These are phyloP conservation scores for Chenopodium berlandieri DNA, from an alignment of 148 eudicot species.

Conservation along the genomic window DNA sequence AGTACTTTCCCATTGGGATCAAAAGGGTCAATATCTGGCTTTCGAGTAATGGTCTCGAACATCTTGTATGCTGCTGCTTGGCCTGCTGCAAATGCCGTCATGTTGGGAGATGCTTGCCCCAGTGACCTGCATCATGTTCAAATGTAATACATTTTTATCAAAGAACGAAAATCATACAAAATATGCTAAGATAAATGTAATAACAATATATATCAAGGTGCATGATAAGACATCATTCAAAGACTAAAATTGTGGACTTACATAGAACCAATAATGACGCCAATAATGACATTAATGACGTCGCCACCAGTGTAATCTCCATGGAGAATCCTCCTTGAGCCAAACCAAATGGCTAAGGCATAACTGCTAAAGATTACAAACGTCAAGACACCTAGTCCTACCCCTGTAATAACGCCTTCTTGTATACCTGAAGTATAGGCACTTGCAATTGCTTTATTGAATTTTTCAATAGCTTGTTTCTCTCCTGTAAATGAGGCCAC, in stretches of 20 bases:
- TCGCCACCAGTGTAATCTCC: constrained; percentile 54
- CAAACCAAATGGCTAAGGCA: constrained; percentile 68
- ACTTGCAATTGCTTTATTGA: constrained; percentile 35
- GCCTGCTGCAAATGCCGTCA: constrained; percentile 61
- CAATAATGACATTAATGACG: constrained; percentile 51
- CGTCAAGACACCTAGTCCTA: constrained; percentile 46
- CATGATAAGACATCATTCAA: not conserved
- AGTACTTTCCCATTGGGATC: constrained; percentile 53
- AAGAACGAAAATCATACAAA: not conserved
- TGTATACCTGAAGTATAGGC: constrained; percentile 49
- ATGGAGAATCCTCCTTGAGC: constrained; percentile 52
- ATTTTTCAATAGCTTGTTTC: constrained; percentile 47
- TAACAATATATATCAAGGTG: not conserved
- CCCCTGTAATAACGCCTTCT: constrained; percentile 52
- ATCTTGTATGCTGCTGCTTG: constrained; percentile 69
- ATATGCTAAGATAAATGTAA: not conserved
- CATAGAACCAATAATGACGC: constrained; percentile 61
- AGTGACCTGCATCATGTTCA: constrained; percentile 39
- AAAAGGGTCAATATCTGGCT: constrained; percentile 57
- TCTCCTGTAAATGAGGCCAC: constrained; percentile 82
- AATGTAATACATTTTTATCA: too few relatives aligned
- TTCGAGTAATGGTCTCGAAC: constrained; percentile 67
- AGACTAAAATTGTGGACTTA: constrained; percentile 26
- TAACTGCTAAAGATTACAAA: constrained; percentile 39
- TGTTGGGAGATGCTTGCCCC: constrained; percentile 57